Conservation (phyloP, 2,329 filamentous ascomycete genomes). For the Diaporthe humulicola region DNA sequence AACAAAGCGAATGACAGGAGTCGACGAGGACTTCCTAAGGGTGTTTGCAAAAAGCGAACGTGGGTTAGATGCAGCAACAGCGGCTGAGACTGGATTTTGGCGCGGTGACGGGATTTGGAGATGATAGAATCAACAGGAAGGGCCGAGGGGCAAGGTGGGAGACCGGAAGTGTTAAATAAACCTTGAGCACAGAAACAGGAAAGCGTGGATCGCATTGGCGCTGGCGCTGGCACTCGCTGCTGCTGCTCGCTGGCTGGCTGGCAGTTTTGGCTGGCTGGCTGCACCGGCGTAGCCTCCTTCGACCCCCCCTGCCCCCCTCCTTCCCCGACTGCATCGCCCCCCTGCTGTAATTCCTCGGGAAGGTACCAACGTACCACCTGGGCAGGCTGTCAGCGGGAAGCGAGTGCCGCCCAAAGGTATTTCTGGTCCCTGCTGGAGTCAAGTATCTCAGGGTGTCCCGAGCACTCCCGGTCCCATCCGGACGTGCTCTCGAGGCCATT, state of each 20-base stretch:
- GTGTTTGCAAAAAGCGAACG: constrained; percentile 64
- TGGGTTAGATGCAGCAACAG: constrained; percentile 57
- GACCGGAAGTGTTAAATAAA: constrained; percentile 41
- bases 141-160: constrained; percentile 39
- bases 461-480: not conserved
- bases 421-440: not conserved
- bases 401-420: not conserved
- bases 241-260: constrained; percentile 1
- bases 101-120: constrained; percentile 45
- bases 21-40: constrained; percentile 78
- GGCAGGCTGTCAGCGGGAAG: constrained; percentile 19
- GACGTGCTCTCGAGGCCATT: not conserved
- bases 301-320: constrained; percentile 6
- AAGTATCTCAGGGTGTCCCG: not conserved
- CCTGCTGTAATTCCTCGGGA: constrained; percentile 17
- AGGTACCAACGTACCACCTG: not conserved
- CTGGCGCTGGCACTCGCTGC: constrained; percentile 26
- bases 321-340: constrained; percentile 29
- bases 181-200: constrained; percentile 32
- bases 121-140: constrained; percentile 36
- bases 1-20: constrained; percentile 82
- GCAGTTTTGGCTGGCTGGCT: not conserved
- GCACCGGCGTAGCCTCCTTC: constrained; percentile 23
- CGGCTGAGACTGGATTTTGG: constrained; percentile 52
- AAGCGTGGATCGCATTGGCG: constrained; percentile 31